A percentile compares a stretch with the other conserved stretches of the same genome.
phyloP scores from a whole-genome alignment of 805 yeast genomes.

The Debaryomyces tyrocola region DNA sequence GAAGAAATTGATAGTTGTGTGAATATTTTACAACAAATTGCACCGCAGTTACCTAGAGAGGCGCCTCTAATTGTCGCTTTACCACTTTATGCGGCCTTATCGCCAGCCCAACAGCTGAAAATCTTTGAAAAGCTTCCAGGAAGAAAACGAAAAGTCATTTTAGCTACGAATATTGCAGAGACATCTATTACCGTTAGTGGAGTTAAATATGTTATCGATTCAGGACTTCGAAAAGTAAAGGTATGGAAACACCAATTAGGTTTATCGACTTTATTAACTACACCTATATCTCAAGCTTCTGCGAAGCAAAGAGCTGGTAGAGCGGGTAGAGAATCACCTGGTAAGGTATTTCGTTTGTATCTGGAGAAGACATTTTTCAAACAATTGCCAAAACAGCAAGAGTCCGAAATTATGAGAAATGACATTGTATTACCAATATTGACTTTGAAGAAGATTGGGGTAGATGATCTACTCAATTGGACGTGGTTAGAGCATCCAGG shows the following conservation, averaged over 20 bases:
- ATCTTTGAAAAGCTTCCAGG: conserved; percentile 69
- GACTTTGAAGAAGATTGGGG: conserved; percentile 79
- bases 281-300: conserved; percentile 90
- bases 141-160: conserved; percentile 78
- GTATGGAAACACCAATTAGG: conserved; percentile 95
- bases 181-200: conserved; percentile 97
- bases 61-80: conserved; percentile 76
- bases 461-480: conserved; percentile 83
- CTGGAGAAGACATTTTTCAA: conserved; percentile 67
- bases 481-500: conserved; percentile 94
- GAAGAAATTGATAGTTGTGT: conserved; percentile 93
- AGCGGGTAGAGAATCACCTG: conserved; percentile 96
- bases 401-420: conserved; percentile 87
- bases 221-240: conserved; percentile 89
- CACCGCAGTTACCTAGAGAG: conserved; percentile 67
- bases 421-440: conserved; percentile 84
- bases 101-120: conserved; percentile 77
- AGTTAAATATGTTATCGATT: conserved; percentile 86
- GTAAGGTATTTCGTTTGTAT: conserved; percentile 84
- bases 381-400: conserved; percentile 71
- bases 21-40: conserved; percentile 54
- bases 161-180: conserved; percentile 96
- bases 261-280: conserved; percentile 85
- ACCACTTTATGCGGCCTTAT: conserved; percentile 92
- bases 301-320: conserved; percentile 97